Evolutionary conservation across 2,329 filamentous ascomycete genomes (phyloP).

Genomic region (Nigrospora sphaerica): DNA sequence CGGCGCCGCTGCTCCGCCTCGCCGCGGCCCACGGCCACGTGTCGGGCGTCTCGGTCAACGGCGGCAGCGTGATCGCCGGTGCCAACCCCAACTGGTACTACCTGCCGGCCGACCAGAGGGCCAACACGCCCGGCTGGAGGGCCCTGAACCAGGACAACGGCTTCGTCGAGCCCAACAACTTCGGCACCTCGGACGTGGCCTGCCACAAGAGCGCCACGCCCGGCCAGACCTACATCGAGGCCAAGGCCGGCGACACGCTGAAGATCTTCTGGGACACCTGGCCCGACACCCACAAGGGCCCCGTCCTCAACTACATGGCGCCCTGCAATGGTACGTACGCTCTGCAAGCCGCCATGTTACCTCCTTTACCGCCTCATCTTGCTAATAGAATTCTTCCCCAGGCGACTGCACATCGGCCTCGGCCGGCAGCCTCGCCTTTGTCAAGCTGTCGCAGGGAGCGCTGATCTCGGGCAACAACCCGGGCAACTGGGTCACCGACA

Average conservation of each 20-base stretch:
- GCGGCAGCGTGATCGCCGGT: slow-evolving; percentile 9
- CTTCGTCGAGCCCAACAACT: slow-evolving; percentile 36
- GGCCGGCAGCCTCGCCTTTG: slow-evolving; percentile 18
- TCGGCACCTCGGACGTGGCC: slow-evolving; percentile 32
- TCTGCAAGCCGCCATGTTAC: not conserved
- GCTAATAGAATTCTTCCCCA: slow-evolving; percentile 9
- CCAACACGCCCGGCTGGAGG: slow-evolving; percentile 28
- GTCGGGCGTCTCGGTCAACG: slow-evolving; percentile 13
- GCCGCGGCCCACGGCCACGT: slow-evolving; percentile 15
- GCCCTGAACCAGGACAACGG: slow-evolving; percentile 39
- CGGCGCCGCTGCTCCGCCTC: slow-evolving; percentile 5
- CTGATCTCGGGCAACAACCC: slow-evolving; percentile 18
- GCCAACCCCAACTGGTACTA: slow-evolving; percentile 18
- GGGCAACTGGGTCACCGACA: slow-evolving; percentile 26
- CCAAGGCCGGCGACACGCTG: slow-evolving; percentile 19
- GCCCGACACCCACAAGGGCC: slow-evolving; percentile 26
- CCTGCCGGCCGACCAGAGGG: slow-evolving; percentile 6
- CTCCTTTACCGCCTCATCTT: not conserved
- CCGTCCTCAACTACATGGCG: slow-evolving; percentile 27
- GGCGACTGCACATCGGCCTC: slow-evolving; percentile 20
- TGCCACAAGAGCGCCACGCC: slow-evolving; percentile 35
- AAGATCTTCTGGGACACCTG: slow-evolving; percentile 24
- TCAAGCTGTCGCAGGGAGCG: slow-evolving; percentile 18
- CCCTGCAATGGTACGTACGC: slow-evolving; percentile 14
- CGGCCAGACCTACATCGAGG: slow-evolving; percentile 19